phyloP scores from a whole-genome alignment of 371 early-diverging fungal genomes.

The Saksenaea vasiformis region DNA sequence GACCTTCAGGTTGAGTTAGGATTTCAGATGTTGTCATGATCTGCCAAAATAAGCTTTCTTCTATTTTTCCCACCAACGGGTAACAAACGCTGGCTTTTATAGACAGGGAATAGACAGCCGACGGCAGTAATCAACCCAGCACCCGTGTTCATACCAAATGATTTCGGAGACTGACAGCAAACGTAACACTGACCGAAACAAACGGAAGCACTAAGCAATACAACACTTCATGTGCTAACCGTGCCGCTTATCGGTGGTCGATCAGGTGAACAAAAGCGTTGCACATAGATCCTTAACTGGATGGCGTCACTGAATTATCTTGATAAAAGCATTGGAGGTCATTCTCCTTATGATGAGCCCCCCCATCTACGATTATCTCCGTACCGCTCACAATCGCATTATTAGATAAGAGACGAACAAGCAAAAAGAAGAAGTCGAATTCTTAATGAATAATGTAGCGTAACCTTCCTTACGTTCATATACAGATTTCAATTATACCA shows the following conservation, averaged over 20 bases:
- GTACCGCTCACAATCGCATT: neutral
- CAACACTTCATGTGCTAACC: neutral
- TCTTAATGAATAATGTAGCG: too few species aligned
- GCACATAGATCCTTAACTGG: neutral
- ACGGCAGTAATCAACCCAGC: neutral
- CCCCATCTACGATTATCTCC: slow-evolving; percentile 1
- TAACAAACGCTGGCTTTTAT: neutral
- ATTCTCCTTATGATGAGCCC: neutral
- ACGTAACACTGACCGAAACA: neutral
- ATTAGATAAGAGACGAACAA: neutral
- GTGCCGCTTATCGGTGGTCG: neutral
- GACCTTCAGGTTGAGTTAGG: neutral
- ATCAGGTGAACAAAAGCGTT: neutral
- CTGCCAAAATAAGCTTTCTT: neutral
- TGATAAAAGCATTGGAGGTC: neutral
- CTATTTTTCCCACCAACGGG: neutral
- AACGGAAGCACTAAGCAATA: neutral
- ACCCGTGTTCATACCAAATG: neutral
- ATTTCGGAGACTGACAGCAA: neutral
- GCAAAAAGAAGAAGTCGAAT: too few species aligned
- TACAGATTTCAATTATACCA: too few species aligned
- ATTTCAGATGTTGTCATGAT: neutral
- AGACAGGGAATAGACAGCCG: neutral
- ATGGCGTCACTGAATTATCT: neutral
- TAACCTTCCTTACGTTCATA: too few species aligned